Evolutionary conservation across 2,329 filamentous ascomycete genomes (phyloP), one percentile per base, ranked within the genome.

Genomic region (Metarhizium album): DNA sequence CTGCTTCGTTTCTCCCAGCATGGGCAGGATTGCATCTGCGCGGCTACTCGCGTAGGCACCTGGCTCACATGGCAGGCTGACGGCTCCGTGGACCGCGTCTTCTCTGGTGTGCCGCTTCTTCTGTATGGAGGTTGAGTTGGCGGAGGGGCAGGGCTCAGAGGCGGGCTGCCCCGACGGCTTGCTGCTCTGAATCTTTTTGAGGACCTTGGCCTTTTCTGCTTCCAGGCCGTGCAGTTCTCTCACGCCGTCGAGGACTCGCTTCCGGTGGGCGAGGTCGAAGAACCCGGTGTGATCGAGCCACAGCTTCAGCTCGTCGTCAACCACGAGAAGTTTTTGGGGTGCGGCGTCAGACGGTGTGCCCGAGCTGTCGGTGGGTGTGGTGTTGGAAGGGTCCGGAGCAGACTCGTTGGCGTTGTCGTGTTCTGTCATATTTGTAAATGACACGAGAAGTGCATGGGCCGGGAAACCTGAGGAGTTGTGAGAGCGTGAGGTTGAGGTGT

Each of bases 241-340:
- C 37, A 59, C 40, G 3, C 47, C 35, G 3, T 49, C 27, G 29
- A 63, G 52, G 1, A 56, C 48, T 9, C 49, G 53, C 3, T 45
- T 50, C 18, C 60, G 57, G 33, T 59, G 49, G 3, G 47, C 45
- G 11, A 38, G 2, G 42, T 63, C 55, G 45, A 59, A 60, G 49
- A 51, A 63, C 18, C 59, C 46, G 2, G 61, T 62, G 24, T 61
- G 50, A n/a, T 59, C 46, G 14, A 63, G 53, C 61, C 60, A 63
- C 14, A 58, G 51, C n/a, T 35, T 42, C 24, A 63, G 40, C 9
- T 62, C 59, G 7, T 52, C 24, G 24, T 60, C 50, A 8, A 43
- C 27, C 38, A 14, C 5, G 47, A 54, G 27, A 2, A 56, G 49
- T 5, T 9, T 22, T 4, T 23, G 40, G 14, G 40, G 5, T 43